Conservation (phyloP, 2,329 filamentous ascomycete genomes). For the Fusarium foetens region DNA sequence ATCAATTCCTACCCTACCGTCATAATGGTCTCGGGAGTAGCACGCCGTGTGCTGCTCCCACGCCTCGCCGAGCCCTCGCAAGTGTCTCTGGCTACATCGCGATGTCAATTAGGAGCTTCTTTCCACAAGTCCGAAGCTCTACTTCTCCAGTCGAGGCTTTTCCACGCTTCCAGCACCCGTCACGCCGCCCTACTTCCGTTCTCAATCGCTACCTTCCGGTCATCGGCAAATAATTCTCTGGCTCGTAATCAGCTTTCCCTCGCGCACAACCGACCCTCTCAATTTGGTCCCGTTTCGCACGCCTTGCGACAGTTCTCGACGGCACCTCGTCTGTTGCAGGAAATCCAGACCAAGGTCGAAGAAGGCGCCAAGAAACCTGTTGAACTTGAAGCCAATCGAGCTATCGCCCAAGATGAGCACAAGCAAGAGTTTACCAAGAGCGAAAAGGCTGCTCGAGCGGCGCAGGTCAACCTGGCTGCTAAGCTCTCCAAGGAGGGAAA, state of each 20-base stretch:
- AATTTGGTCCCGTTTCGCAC: slow-evolving; percentile 20
- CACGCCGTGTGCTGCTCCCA: slow-evolving; percentile 62
- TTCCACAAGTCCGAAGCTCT: slow-evolving; percentile 30
- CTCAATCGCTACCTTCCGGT: slow-evolving; percentile 40
- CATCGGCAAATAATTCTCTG: slow-evolving; percentile 22
- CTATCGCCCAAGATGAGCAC: slow-evolving; percentile 48
- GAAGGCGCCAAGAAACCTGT: slow-evolving; percentile 53
- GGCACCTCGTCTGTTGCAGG: slow-evolving; percentile 35
- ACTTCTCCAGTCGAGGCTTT: slow-evolving; percentile 28
- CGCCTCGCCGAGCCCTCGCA: slow-evolving; percentile 53
- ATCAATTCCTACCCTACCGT: slow-evolving; percentile 41
- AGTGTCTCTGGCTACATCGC: slow-evolving; percentile 36
- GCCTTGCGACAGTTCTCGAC: slow-evolving; percentile 49
- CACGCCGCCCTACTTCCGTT: slow-evolving; percentile 42
- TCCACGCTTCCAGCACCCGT: slow-evolving; percentile 28
- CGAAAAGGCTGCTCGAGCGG: slow-evolving; percentile 86
- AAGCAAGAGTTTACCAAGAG: slow-evolving; percentile 68
- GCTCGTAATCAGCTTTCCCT: slow-evolving; percentile 3
- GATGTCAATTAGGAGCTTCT: slow-evolving; percentile 36
- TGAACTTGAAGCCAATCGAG: slow-evolving; percentile 46
- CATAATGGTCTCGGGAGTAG: slow-evolving; percentile 61
- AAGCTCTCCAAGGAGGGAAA: slow-evolving; percentile 86
- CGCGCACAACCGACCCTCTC: slow-evolving; percentile 5
- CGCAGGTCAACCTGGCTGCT: slow-evolving; percentile 89
- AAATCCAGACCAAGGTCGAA: slow-evolving; percentile 44